Evolutionary conservation across 2,329 filamentous ascomycete species (phyloP), one percentile per base, ranked within the genome.

Genomic region (Penicillium verrucosum): DNA sequence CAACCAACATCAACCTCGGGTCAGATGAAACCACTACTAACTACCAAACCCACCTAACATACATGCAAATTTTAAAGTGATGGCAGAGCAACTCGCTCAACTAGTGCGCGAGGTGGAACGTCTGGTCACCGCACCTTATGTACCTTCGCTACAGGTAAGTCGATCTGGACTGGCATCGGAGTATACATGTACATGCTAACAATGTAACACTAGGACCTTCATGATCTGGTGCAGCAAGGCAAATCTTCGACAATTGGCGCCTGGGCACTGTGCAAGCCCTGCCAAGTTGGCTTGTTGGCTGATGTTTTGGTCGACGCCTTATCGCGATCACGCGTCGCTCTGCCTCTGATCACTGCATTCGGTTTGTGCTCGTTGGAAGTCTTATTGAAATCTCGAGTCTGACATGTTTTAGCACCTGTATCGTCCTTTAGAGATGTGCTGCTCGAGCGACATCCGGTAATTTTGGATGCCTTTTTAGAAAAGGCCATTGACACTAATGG

Each of bases 241-340:
- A 65, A 76, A 21, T 57, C 65, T 16, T 56, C 64, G 14, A 70
- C 71, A 5, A 71, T 85, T 14, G 68, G 68, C 8, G 67, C 68
- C 25, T 84, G 81, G 78, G 76, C 80, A 3, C 66, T 75, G 34
- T 74, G 70, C 18, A 78, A 82, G 56, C 75, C 75, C 29, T 85
- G 82, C 64, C 78, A 80, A 48, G 68, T 83, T 44, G 69, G 71
- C 11, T 67, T 71, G 21, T 68, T 85, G 21, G 75, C 73, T 27
- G 70, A 81, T 59, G 67, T 71, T 23, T 69, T 85, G 23, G 74
- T 75, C 14, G 71, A 81, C 57, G 79, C 78, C 27, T 68, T 85
- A 36, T 75, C 79, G 34, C 75, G 78, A 44, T 83, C 81, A 70
- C 73, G 78, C 4, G 80, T 80, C 58, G 77, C 81, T 5, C 63